phyloP scores from a whole-genome alignment of 2,329 filamentous ascomycete species.

The Thermomyces lanuginosus region DNA sequence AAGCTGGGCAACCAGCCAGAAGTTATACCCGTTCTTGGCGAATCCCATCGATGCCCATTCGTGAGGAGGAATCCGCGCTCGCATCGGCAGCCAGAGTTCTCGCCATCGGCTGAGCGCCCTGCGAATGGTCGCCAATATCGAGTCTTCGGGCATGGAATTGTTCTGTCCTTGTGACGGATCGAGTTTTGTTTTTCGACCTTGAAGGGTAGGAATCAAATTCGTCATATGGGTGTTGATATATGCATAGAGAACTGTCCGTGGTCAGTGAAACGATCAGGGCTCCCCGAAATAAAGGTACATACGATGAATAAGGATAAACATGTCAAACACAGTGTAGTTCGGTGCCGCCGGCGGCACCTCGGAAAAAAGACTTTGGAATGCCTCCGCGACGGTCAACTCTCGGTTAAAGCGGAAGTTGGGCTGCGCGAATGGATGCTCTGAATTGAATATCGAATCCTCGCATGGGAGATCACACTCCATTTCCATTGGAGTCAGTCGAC shows the following conservation, averaged over 20 bases:
- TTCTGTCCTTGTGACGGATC: conserved; percentile 1
- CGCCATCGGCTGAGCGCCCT: conserved; percentile 23
- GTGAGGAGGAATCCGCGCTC: conserved; percentile 15
- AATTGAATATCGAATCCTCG: conserved; percentile 24
- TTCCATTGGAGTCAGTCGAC: conserved; percentile 24
- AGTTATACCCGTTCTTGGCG: conserved; percentile 27
- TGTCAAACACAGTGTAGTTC: conserved; percentile 21
- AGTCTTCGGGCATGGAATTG: conserved; percentile 15
- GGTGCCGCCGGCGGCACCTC: conserved; percentile 10
- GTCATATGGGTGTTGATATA: conserved; percentile 28
- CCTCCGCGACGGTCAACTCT: conserved; percentile 20
- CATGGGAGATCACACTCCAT: conserved; percentile 30
- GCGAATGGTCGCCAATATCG: conserved; percentile 16
- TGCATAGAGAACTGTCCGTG: conserved; percentile 24
- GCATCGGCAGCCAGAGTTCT: conserved; percentile 20
- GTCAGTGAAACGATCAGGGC: neutral
- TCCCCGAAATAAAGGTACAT: conserved; percentile 6
- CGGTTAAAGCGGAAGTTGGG: conserved; percentile 23
- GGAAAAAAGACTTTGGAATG: conserved; percentile 26
- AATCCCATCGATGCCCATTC: conserved; percentile 28
- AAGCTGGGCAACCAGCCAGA: conserved; percentile 28
- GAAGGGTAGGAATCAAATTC: conserved; percentile 14
- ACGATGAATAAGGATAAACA: conserved; percentile 30
- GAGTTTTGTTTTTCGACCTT: conserved; percentile 5
- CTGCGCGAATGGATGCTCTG: conserved; percentile 27